Conservation (phyloP, 1,139 yeast species). For the Hyphopichia burtonii region DNA sequence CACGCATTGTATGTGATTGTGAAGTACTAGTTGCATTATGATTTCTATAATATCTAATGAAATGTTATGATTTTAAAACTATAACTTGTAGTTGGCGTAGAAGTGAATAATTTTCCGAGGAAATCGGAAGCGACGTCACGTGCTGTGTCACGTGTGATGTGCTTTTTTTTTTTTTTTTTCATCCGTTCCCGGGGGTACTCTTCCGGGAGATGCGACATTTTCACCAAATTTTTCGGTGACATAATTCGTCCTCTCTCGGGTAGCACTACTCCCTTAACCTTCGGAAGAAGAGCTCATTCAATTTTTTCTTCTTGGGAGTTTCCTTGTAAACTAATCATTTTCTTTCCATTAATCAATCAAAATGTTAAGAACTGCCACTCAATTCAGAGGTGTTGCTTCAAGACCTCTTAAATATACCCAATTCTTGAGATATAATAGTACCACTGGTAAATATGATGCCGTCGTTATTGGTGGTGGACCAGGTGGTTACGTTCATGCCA, state of each 20-base stretch:
- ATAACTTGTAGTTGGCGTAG: no score
- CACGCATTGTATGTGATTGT: slow-evolving; percentile 62
- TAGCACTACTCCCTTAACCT: not conserved
- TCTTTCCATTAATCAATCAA: not conserved
- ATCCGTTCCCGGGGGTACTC: not conserved
- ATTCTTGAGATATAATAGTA: slow-evolving; percentile 39
- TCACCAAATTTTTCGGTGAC: not conserved
- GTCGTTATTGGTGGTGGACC: slow-evolving; percentile 99
- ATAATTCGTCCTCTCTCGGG: not conserved
- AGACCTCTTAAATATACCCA: slow-evolving; percentile 12
- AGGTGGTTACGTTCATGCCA: slow-evolving; percentile 98
- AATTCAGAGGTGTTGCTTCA: slow-evolving; percentile 2
- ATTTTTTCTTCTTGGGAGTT: not conserved
- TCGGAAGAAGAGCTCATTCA: not conserved
- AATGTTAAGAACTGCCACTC: slow-evolving; percentile 5
- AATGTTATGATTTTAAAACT: no score
- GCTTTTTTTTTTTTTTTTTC: no score
- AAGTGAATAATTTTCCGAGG: no score
- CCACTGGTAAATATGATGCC: slow-evolving; percentile 66
- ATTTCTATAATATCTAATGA: no score
- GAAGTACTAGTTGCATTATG: slow-evolving; percentile 18
- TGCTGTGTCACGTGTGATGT: no score
- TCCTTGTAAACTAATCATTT: no score
- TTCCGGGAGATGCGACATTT: not conserved
- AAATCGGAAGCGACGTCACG: no score